Conservation (phyloP, 163 green algal genomes). For the Chlorella variabilis region DNA sequence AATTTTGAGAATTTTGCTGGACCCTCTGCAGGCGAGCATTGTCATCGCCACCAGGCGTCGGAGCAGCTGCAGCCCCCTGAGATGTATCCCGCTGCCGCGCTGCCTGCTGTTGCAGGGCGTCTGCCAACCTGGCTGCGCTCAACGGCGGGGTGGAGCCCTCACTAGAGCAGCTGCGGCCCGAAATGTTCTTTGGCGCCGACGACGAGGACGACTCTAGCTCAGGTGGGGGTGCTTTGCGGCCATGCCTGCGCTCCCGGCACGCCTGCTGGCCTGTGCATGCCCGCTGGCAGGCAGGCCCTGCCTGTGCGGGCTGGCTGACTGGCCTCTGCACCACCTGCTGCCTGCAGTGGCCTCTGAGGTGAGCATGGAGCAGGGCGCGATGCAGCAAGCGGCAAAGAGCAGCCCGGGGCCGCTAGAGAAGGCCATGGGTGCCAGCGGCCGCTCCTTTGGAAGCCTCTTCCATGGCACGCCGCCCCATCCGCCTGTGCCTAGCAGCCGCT, state of each 20-base stretch:
- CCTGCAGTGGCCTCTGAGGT: constrained; percentile 5
- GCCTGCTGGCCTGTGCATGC: not conserved
- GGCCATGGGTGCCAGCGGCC: not conserved
- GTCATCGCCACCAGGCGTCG: too few species aligned
- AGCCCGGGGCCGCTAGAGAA: constrained; percentile 4
- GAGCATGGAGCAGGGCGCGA: not conserved
- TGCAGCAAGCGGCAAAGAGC: not conserved
- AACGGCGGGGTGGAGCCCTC: constrained; percentile 29
- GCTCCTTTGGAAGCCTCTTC: constrained; percentile 18
- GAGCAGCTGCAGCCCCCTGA: too few species aligned
- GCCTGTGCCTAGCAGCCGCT: not conserved
- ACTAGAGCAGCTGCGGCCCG: constrained; percentile 32
- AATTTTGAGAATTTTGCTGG: too few species aligned
- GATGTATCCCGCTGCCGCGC: not conserved
- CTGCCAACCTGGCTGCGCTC: constrained; percentile 18
- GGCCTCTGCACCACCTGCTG: too few species aligned
- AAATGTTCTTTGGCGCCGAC: constrained; percentile 36
- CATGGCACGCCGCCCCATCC: not conserved
- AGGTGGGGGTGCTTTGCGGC: not conserved
- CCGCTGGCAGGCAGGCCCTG: too few species aligned
- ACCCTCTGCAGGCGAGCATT: too few species aligned
- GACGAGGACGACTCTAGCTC: constrained; percentile 31
- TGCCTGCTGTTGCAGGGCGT: constrained; percentile 4
- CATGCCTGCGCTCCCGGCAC: too few species aligned
- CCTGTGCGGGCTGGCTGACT: too few species aligned